Base-by-base conservation (phyloP, 1,139 yeast species). In the Eremothecium coryli region DNA sequence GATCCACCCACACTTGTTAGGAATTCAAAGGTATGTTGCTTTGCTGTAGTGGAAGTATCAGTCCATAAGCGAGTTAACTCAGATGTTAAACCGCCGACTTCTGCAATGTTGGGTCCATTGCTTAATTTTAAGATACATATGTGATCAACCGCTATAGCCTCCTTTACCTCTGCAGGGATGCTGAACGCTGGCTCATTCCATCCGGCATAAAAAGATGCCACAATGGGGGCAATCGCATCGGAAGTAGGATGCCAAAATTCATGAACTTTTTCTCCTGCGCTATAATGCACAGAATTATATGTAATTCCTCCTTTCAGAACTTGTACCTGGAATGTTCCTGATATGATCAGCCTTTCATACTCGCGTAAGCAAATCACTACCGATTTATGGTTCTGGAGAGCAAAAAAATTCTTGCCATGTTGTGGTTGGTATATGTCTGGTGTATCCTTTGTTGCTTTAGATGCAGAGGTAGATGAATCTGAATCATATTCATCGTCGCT, bases 261-360 rank as follows among this genome's bases (percentile, higher is more conserved):
- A 22, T 62, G 50, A 0, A 51, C 46, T 4, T 48, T 41, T 15
- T 62, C 52, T 21, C 62, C 55, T 1, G 76, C 60, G 41, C 66
- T 67, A 45, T 69, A 72, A 10, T 64, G 60, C 3, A 71, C 67
- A 23, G 81, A 80, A 32, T 80, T 63, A 8, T 76, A 51, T 0
- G 65, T 50, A 2, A 72, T 50, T 0, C 77, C 73, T 11, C 95
- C 95, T 46, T 73, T 62, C 34, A 71, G 64, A 1, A 82, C 62
- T 5, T 61, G 59, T 16, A 82, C 33, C 5, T 44, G 50, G 46
- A 69, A 78, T 42, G 72, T 76, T 0, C 95, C 95, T 29, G 68
- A 65, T 2, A 82, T 39, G 21, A 74, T 56, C 2, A 82, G 44
- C 24, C 58, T 61, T 46, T 82, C 81, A 28, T 61, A 58, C 3